Evolutionary conservation across 805 yeast genomes (phyloP).

Genomic region (Teunomyces atbi): DNA sequence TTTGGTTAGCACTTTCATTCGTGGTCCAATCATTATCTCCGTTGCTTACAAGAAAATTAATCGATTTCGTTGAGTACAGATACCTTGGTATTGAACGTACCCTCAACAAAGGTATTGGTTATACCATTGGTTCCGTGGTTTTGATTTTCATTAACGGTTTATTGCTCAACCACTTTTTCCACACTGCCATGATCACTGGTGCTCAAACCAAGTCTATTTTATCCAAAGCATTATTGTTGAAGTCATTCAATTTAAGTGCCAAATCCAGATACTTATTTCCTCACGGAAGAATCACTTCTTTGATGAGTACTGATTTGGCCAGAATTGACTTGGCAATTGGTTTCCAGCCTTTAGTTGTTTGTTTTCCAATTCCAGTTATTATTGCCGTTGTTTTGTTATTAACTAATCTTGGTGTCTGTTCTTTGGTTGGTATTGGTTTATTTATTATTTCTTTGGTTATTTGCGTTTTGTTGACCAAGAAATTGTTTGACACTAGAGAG

Average conservation of each 20-base stretch:
- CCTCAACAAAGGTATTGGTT: constrained; percentile 68
- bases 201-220: constrained; percentile 40
- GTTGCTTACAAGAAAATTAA: constrained; percentile 60
- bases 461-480: constrained; percentile 35
- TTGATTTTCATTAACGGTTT: constrained; percentile 48
- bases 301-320: constrained; percentile 44
- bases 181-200: constrained; percentile 43
- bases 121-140: constrained; percentile 64
- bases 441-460: constrained; percentile 33
- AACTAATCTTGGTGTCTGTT: constrained; percentile 36
- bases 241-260: constrained; percentile 37
- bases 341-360: constrained; percentile 40
- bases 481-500: constrained; percentile 35
- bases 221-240: constrained; percentile 37
- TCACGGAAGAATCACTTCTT: constrained; percentile 39
- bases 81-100: constrained; percentile 41
- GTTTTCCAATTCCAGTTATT: constrained; percentile 43
- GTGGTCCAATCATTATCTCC: constrained; percentile 59
- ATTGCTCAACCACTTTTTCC: constrained; percentile 41
- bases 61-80: constrained; percentile 58
- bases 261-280: constrained; percentile 34
- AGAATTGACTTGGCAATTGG: constrained; percentile 45
- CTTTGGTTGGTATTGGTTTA: constrained; percentile 42
- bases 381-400: constrained; percentile 38
- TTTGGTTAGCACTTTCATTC: constrained; percentile 47